Conservation (phyloP, 1,284 basidiomycete species). For the Peniophora sp. region DNA sequence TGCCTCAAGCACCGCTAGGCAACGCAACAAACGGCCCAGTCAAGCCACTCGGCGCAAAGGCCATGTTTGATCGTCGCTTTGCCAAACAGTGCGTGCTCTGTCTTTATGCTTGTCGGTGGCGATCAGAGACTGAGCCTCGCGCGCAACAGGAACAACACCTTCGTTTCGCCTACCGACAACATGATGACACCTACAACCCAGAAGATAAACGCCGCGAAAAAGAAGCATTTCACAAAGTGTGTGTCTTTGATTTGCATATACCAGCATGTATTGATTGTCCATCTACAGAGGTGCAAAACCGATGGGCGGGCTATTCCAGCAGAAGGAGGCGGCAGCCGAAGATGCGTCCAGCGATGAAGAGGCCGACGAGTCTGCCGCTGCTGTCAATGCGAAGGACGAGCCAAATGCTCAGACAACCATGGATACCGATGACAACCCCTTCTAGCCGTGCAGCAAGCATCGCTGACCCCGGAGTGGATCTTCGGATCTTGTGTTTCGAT, state of each 20-base stretch:
- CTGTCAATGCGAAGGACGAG: neutral
- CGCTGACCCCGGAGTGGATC: neutral
- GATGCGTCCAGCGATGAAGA: neutral
- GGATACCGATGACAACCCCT: constrained; percentile 53
- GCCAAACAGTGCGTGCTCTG: constrained; percentile 67
- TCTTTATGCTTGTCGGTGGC: neutral
- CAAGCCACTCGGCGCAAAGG: constrained; percentile 68
- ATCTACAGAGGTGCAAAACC: constrained; percentile 46
- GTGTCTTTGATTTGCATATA: constrained; percentile 16
- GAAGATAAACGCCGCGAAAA: constrained; percentile 83
- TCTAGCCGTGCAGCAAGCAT: constrained; percentile 21
- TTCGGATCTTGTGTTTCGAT: constrained; percentile 2
- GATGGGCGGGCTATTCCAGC: constrained; percentile 43
- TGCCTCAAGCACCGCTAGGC: constrained; percentile 74
- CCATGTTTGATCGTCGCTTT: constrained; percentile 82
- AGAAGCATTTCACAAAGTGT: constrained; percentile 87
- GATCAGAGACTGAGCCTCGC: constrained; percentile 3
- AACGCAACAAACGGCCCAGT: constrained; percentile 43
- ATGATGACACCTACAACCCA: constrained; percentile 87
- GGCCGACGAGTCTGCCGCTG: neutral
- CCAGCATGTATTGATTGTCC: neutral
- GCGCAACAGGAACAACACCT: constrained; percentile 63
- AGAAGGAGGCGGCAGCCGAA: neutral
- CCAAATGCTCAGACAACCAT: neutral
- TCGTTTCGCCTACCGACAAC: constrained; percentile 87